Base-by-base conservation (phyloP, 768 basidiomycete species). In the Cubamyces lactineus region DNA sequence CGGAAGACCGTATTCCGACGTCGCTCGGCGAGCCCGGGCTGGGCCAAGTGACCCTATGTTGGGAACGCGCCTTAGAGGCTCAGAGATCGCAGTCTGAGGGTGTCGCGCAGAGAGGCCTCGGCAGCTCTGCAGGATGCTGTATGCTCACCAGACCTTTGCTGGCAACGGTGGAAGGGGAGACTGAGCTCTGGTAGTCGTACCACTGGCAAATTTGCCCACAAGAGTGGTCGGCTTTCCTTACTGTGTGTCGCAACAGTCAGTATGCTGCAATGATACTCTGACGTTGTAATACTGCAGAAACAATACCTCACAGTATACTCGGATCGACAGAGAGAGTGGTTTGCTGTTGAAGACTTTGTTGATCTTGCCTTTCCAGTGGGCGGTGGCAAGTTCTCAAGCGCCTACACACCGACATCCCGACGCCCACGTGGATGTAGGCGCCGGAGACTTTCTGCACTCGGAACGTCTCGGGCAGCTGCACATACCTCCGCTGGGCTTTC, bases 401-500 rank as follows among this genome's bases (percentile, higher is more conserved):
- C 17, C 42, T 21, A 17, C 2, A n/a, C 42, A 21, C 42, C 16
- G 19, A 47, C 12, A 26, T 26, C 24, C 40, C 40, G 40, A 42
- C 38, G 53, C 16, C 13, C 53, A 54, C 40, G 41, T 54, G 23
- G 19, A 13, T 12, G 0, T 13, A 28, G 16, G 15, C 21, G n/a
- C 50, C 50, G 11, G 4, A 4, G 23, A 17, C 19, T 1, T 2
- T 43, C 4, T 16, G 12, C 38, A 30, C 38, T 61, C 59, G 59
- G 59, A 42, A 61, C 38, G 59, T 61, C 19, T 61, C 59, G 59
- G 59, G 41, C 46, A 24, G 19, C 52, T 23, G 38, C 21, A 2
- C 34, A 5, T 16, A 40, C 23, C 34, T 34, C 5, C 11, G 11
- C 34, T 34, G 34, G 1, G 34, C 5, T 34, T 34, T 9, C 5